Evolutionary conservation across 441 rosid species (phyloP).

Genomic region (Populus hybrid): DNA sequence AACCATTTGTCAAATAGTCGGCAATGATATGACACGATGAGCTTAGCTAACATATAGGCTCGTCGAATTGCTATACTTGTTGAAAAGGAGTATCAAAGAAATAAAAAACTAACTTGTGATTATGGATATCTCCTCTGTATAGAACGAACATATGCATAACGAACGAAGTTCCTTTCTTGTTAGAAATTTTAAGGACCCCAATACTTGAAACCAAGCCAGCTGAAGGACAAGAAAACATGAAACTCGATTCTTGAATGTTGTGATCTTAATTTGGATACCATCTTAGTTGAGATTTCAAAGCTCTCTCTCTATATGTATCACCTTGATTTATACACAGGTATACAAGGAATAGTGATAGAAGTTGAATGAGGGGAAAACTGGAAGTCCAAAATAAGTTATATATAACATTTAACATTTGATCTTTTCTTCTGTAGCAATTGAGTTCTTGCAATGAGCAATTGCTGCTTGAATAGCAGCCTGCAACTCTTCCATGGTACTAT

Average conservation of each 20-base stretch:
- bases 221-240: background rate
- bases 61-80: background rate
- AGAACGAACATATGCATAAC: background rate
- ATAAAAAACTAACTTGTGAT: background rate
- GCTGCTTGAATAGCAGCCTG: slow-evolving; percentile 99
- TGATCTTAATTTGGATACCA: background rate
- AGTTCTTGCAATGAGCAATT: slow-evolving; percentile 96
- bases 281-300: background rate
- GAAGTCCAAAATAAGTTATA: slow-evolving; percentile 3
- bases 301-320: slow-evolving; percentile 8
- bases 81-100: background rate
- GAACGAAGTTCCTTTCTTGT: background rate
- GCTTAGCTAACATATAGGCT: background rate
- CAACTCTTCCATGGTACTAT: slow-evolving; percentile 91
- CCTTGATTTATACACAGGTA: slow-evolving; percentile 25
- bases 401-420: slow-evolving; percentile 28
- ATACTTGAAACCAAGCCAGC: background rate
- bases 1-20: background rate
- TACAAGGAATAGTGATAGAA: background rate
- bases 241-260: background rate
- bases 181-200: background rate
- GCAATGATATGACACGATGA: background rate
- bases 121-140: background rate
- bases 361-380: slow-evolving; percentile 1
- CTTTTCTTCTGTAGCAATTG: slow-evolving; percentile 60